Evolutionary conservation across 352 stramenopile genomes (phyloP), one percentile per base, ranked within the genome.

Genomic region (Thalassiosira livingstoniorum): DNA sequence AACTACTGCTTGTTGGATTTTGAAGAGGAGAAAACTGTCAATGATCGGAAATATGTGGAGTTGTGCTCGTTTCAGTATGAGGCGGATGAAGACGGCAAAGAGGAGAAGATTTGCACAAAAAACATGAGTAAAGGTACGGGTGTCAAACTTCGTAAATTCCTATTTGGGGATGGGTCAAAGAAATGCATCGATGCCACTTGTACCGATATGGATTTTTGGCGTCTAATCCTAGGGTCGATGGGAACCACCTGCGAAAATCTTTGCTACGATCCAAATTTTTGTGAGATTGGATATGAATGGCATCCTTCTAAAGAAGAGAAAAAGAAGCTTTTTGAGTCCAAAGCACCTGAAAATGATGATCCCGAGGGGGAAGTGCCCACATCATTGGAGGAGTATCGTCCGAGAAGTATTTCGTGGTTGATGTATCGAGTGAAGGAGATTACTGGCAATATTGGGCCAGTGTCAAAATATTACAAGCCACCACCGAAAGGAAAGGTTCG

Each of bases 201-300:
- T 32, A 66, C 72, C 2, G 62, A 80, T 39, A 62, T 34, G n/a
- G 47, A 74, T 39, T 74, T 80, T 51, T 75, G 29, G 21, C 32
- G 54, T 18, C 43, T 80, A 1, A 34, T 80, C 4, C 75, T 80
- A 66, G 72, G 72, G 2, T 80, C 72, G 11, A 80, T 80, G 72
- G 72, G 72, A 25, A 53, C 42, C 25, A 80, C 72, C 27, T 61
- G 75, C 21, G 31, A 64, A 25, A 21, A 75, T 31, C 34, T 78
- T 0, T 25, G 29, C 23, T 43, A 75, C 2, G 72, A 80, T 37
- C 25, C 27, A n/a, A 74, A 42, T 4, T 34, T n/a, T 34, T 73
- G 72, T 53, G 27, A 23, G 7, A 43, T 80, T 35, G 72, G 72
- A 35, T 80, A 63, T 18, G 32, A n/a, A 0, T 80, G 72, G 72